Evolutionary conservation across 2,329 filamentous ascomycete species (phyloP).

Genomic region (Stachybotrys echinatus): DNA sequence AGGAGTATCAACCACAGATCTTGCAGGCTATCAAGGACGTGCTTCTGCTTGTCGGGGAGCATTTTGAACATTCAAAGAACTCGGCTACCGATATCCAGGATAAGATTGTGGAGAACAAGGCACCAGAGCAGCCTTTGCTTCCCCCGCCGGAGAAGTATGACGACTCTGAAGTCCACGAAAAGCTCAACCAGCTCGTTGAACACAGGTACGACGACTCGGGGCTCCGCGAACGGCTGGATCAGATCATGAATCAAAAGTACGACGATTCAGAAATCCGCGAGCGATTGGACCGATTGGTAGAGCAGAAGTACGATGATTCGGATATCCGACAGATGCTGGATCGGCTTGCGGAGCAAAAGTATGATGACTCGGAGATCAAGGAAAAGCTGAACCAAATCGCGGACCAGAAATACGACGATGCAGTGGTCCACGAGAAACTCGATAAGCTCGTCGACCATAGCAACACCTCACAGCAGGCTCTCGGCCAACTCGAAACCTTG

Average conservation of each 20-base stretch:
- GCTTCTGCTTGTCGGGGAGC: conserved; percentile 73
- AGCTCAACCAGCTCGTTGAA: conserved; percentile 44
- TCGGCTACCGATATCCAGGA: conserved; percentile 51
- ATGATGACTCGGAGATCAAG: conserved; percentile 13
- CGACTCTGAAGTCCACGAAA: conserved; percentile 25
- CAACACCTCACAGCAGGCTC: conserved; percentile 61
- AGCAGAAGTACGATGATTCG: conserved; percentile 51
- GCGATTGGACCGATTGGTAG: conserved; percentile 24
- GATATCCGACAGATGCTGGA: conserved; percentile 44
- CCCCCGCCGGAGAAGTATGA: conserved; percentile 60
- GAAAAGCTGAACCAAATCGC: conserved; percentile 18
- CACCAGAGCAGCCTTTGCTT: conserved; percentile 53
- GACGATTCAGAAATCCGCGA: conserved; percentile 18
- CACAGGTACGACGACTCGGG: conserved; percentile 52
- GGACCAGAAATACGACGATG: conserved; percentile 54
- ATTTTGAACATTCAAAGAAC: conserved; percentile 81
- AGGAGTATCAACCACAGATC: conserved; percentile 83
- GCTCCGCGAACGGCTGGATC: conserved; percentile 45
- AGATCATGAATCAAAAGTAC: conserved; percentile 25
- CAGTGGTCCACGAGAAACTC: conserved; percentile 30
- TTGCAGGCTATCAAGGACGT: conserved; percentile 82
- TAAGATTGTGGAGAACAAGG: conserved; percentile 57
- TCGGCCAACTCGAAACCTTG: conserved; percentile 72
- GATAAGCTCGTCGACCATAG: conserved; percentile 55
- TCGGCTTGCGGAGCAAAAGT: conserved; percentile 23